phyloP scores from a whole-genome alignment of 768 basidiomycete genomes.

The Calocybe cyanea region DNA sequence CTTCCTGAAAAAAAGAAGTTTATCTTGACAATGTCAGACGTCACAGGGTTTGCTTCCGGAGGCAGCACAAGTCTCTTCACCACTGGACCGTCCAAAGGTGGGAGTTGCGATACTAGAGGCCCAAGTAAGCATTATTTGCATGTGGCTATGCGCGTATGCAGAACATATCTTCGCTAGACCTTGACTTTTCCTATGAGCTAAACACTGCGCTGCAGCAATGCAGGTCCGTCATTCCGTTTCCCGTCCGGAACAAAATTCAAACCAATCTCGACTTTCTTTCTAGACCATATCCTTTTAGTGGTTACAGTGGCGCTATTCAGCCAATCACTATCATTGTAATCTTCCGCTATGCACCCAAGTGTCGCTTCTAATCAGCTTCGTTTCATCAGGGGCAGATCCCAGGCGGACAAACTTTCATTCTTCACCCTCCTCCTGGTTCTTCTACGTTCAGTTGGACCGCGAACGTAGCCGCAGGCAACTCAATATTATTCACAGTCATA shows the following conservation, averaged over 20 bases:
- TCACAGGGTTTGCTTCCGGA: slow-evolving; percentile 64
- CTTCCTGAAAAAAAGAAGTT: slow-evolving; percentile 37
- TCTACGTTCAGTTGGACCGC: slow-evolving; percentile 50
- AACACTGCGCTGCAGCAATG: slow-evolving; percentile 57
- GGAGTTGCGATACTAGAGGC: slow-evolving; percentile 47
- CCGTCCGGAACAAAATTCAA: not conserved
- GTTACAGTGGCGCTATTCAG: slow-evolving; percentile 40
- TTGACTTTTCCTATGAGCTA: slow-evolving; percentile 46
- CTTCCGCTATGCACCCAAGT: not conserved
- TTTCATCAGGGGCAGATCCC: slow-evolving; percentile 57
- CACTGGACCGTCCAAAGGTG: slow-evolving; percentile 43
- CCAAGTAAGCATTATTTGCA: slow-evolving; percentile 28
- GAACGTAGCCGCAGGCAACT: slow-evolving; percentile 54
- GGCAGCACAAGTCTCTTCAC: slow-evolving; percentile 49
- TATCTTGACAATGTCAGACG: slow-evolving; percentile 67
- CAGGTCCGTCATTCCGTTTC: slow-evolving; percentile 35
- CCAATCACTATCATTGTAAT: slow-evolving; percentile 55
- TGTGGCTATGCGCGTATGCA: not conserved
- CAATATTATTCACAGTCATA: slow-evolving; percentile 52
- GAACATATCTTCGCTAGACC: slow-evolving; percentile 18
- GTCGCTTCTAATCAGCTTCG: not conserved
- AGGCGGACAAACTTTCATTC: slow-evolving; percentile 46
- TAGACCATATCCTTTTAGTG: slow-evolving; percentile 46
- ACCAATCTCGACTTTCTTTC: not conserved
- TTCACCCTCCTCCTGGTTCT: slow-evolving; percentile 38